These are phyloP conservation scores for Gloeopeniophorella convolvens DNA, from an alignment of 768 basidiomycete genomes.

Conservation along the genomic window DNA sequence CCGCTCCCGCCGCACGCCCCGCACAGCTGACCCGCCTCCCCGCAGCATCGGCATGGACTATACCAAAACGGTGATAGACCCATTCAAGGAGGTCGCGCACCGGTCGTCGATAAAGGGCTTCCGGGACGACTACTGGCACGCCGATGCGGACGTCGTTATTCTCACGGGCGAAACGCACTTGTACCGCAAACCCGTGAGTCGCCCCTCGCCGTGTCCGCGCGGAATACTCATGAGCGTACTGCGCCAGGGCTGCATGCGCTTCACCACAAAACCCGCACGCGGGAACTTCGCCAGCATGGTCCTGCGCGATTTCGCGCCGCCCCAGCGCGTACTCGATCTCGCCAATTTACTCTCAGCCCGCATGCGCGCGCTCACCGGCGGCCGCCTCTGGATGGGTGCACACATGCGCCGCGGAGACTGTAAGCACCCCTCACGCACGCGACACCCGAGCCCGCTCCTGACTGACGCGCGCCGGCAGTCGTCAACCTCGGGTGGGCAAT, in stretches of 20 bases:
- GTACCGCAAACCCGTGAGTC: slow-evolving; percentile 34
- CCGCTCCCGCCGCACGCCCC: neutral
- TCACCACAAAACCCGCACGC: slow-evolving; percentile 7
- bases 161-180: slow-evolving; percentile 37
- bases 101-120: slow-evolving; percentile 34
- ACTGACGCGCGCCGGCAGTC: slow-evolving; percentile 21
- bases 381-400: slow-evolving; percentile 36
- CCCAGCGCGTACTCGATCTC: slow-evolving; percentile 25
- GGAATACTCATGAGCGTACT: neutral
- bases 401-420: slow-evolving; percentile 42
- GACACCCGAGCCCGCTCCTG: neutral
- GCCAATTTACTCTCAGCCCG: slow-evolving; percentile 28
- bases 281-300: slow-evolving; percentile 10
- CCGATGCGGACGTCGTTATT: slow-evolving; percentile 33
- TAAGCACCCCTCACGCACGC: slow-evolving; percentile 20
- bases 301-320: neutral
- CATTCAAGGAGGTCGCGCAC: slow-evolving; percentile 32
- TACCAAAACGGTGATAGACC: slow-evolving; percentile 36
- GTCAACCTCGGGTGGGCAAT: slow-evolving; percentile 32
- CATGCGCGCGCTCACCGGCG: slow-evolving; percentile 28
- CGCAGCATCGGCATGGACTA: slow-evolving; percentile 38
- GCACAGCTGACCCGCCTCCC: neutral
- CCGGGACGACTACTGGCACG: slow-evolving; percentile 32
- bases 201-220: slow-evolving; percentile 18
- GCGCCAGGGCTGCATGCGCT: slow-evolving; percentile 18